Conservation (phyloP, 2,329 filamentous ascomycete species). For the Colletotrichum cuscutae region DNA sequence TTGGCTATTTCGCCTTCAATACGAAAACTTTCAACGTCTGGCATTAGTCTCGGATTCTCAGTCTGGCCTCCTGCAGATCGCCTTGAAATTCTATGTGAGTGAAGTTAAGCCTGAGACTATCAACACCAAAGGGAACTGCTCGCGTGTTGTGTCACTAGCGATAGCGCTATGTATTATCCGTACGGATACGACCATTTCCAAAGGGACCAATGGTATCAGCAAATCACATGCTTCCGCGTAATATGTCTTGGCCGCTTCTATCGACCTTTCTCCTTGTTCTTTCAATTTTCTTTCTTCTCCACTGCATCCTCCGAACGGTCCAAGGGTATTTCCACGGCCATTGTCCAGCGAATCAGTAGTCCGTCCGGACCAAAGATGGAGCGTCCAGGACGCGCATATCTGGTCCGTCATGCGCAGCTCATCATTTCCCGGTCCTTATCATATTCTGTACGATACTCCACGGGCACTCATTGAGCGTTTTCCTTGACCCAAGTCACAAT, state of each 20-base stretch:
- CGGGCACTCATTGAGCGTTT: background rate
- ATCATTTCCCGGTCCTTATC: slow-evolving; percentile 24
- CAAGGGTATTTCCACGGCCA: background rate
- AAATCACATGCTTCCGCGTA: slow-evolving; percentile 3
- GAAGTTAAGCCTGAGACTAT: background rate
- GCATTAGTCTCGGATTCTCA: background rate
- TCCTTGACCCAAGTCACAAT: background rate
- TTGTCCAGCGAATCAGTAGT: slow-evolving; percentile 13
- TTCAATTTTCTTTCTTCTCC: slow-evolving; percentile 9
- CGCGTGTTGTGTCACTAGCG: background rate
- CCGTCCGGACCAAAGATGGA: slow-evolving; percentile 19
- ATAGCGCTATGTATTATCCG: background rate
- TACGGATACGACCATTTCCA: background rate
- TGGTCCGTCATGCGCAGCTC: slow-evolving; percentile 5
- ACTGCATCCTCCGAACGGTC: background rate
- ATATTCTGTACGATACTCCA: background rate
- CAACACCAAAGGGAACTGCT: background rate
- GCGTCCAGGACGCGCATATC: slow-evolving; percentile 18
- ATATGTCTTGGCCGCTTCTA: background rate
- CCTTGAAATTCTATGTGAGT: background rate
- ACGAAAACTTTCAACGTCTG: background rate
- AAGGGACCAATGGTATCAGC: background rate
- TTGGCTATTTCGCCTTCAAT: background rate
- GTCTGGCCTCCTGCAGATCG: background rate
- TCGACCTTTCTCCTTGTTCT: background rate